Evolutionary conservation across 2,329 filamentous ascomycete species (phyloP), one percentile per base, ranked within the genome.

Genomic region (Chrysoporthe austroafricana): DNA sequence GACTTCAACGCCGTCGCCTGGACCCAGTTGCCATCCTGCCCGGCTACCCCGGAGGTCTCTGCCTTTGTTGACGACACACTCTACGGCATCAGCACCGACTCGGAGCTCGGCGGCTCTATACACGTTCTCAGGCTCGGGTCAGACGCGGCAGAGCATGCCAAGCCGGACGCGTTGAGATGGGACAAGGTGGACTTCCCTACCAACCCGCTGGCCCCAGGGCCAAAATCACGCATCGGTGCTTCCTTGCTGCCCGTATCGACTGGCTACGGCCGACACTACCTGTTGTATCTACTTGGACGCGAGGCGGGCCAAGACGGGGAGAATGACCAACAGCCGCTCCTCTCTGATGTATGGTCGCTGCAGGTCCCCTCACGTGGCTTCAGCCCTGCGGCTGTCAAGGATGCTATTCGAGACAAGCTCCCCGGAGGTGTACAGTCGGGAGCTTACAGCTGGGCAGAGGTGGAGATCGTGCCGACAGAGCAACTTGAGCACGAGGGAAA

Each of bases 321-420:
- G 34, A 69, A 71, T 21, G 67, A 73, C 8, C 73, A 70, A 6
- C 64, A 71, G 3, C 65, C 72, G 6, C 70, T 72, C 9, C 74
- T 76, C 59, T 78, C 77, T 56, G 85, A 86, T 68, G 78, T 86
- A 3, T 87, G 84, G 84, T 79, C 83, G 1, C 79, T 86, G 66
- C 85, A 87, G 72, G 76, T 87, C 3, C 80, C 82, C 3, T 78
- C 84, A 0, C 79, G 82, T 42, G 77, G 77, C 2, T 77, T 79
- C 44, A 83, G 78, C 14, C 80, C 81, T 0, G 84, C 85, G 8
- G 79, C 79, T 14, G 75, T 81, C 39, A 87, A 87, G 73, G 85
- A 87, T 70, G 76, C 77, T 11, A 81, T 85, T 39, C 77, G 83
- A 4, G 74, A 79, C 18, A 78, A 77, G 62, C 71, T 86, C 16